These are phyloP conservation scores for Chytriomyces sp. DNA, from an alignment of 192 early-diverging fungal species.

Conservation along the genomic window DNA sequence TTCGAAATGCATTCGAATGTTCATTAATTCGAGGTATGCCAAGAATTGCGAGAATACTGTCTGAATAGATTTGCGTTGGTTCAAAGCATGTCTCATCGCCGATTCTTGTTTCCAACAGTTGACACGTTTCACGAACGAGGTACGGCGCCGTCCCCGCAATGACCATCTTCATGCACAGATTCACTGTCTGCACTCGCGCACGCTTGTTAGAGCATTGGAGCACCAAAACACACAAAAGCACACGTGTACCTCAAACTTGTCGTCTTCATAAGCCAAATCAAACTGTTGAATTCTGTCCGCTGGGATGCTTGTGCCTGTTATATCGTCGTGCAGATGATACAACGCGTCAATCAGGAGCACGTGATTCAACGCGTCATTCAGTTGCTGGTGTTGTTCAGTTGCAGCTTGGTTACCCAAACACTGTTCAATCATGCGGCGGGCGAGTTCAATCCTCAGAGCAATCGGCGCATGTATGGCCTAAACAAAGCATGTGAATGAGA, in stretches of 20 bases:
- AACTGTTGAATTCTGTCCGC: constrained; percentile 50
- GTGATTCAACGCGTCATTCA: constrained; percentile 8
- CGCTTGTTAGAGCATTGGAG: neutral
- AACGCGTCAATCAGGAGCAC: constrained; percentile 34
- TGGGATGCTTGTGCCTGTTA: constrained; percentile 18
- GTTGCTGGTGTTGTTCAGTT: too few relatives aligned
- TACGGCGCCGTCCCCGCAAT: constrained; percentile 43
- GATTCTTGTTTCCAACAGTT: constrained; percentile 12
- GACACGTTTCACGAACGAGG: constrained; percentile 34
- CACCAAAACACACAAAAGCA: neutral
- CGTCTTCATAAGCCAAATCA: constrained; percentile 34
- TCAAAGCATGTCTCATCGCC: constrained; percentile 8
- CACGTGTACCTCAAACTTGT: constrained; percentile 17
- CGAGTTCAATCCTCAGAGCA: too few relatives aligned
- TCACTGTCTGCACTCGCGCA: neutral
- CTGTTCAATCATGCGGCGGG: too few relatives aligned
- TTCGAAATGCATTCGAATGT: constrained; percentile 39
- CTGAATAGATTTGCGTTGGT: constrained; percentile 31
- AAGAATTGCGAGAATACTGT: constrained; percentile 32
- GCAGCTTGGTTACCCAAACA: too few relatives aligned
- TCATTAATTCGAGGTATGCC: constrained; percentile 16
- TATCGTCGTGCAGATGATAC: constrained; percentile 16
- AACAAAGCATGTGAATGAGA: too few relatives aligned
- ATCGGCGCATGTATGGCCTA: too few relatives aligned
- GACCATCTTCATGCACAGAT: constrained; percentile 50